phyloP scores from a whole-genome alignment of 179 eudicot species.

The Silene coronaria region DNA sequence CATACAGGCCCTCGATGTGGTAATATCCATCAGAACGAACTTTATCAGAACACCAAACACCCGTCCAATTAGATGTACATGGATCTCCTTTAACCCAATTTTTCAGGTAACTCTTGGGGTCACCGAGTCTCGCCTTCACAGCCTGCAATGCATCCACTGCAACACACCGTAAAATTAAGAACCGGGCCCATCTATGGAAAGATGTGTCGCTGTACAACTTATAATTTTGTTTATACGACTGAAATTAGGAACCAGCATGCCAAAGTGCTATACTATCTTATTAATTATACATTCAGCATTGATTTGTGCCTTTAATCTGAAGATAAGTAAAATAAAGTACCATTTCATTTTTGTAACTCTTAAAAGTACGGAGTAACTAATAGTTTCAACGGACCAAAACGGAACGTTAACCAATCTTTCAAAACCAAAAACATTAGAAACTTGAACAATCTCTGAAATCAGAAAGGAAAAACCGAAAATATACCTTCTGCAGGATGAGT shows the following conservation, averaged over 20 bases:
- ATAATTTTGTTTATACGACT: neutral
- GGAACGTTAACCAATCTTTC: neutral
- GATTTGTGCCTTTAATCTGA: neutral
- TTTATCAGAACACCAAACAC: conserved; percentile 31
- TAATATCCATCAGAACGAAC: conserved; percentile 35
- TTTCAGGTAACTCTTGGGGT: conserved; percentile 38
- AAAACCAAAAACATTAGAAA: neutral
- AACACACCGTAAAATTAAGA: conserved; percentile 4
- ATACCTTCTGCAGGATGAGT: conserved; percentile 60
- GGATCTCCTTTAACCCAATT: conserved; percentile 64
- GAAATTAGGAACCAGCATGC: neutral
- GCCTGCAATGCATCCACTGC: conserved; percentile 51
- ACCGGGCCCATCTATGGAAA: neutral
- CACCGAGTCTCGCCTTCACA: conserved; percentile 36
- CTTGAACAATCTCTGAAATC: neutral
- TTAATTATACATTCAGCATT: neutral
- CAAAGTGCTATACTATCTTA: neutral
- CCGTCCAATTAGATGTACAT: conserved; percentile 59
- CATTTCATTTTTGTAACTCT: neutral
- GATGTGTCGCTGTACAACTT: neutral
- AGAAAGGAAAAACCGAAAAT: neutral
- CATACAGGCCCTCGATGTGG: conserved; percentile 30
- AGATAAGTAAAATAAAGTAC: neutral
- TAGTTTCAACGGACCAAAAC: neutral
- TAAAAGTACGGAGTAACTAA: neutral